Base-by-base conservation (phyloP, 768 basidiomycete species). In the Pulveroboletus frians region DNA sequence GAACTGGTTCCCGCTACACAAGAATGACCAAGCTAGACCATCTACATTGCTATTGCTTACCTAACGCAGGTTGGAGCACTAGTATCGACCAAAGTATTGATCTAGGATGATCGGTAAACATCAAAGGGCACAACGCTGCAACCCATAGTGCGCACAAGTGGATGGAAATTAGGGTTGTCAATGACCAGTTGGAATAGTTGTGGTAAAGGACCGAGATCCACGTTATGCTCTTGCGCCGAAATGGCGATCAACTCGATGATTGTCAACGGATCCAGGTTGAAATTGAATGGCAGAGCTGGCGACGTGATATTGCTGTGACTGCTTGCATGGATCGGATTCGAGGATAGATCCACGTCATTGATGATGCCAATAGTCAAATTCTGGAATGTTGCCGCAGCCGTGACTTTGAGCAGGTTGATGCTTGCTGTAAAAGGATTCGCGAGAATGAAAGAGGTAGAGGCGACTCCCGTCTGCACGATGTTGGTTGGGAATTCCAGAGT, bases 351-450 rank as follows among this genome's bases (percentile, higher is more conserved):
- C 9, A 76, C 71, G 35, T 73, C 71, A 32, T 81, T 70, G 49
- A 86, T 81, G n/a, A 59, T 71, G 3, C 85, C 84, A 10, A 88
- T 62, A 1, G 73, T 73, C 36, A 87, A 59, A 39, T 72, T 73
- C 18, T 76, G 73, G 69, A 75, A 84, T 0, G 72, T 76, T 0
- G 78, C 85, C 5, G 66, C 75, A 1, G 84, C 77, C 2, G 65
- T 67, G 15, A 88, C 65, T 39, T 70, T 62, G n/a, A 83, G 60
- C 14, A 88, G 64, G 60, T 81, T 83, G 62, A 88, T 78, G 59
- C 78, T 78, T 15, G 85, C 83, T 0, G 83, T 85, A 67, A 88
- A 88, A 0, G 84, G 84, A 57, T 88, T 85, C 17, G 71, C 68
- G 26, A 88, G 70, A 1, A 67, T 71, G 59, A 87, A 84, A 1